phyloP scores from a whole-genome alignment of 169 alveolate species.

The Ichthyophthirius multifiliis region DNA sequence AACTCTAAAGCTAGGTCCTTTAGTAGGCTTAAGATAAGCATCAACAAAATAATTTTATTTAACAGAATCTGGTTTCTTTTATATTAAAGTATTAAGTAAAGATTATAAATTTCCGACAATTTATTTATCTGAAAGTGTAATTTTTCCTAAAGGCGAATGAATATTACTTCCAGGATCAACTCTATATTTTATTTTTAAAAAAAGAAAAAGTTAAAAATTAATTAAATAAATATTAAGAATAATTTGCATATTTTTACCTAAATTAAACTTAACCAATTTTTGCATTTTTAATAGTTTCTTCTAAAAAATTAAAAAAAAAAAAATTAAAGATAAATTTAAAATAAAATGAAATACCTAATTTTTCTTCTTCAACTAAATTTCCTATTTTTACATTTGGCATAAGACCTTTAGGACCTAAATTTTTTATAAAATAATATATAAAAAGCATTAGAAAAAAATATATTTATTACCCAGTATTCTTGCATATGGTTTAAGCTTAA shows the following conservation, averaged over 20 bases:
- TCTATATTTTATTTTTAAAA: neutral
- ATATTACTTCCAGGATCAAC: conserved; percentile 10
- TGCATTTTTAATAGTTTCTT: neutral
- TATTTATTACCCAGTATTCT: neutral
- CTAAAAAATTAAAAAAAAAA: neutral
- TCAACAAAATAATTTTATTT: neutral
- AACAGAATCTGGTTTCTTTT: neutral
- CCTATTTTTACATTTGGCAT: neutral
- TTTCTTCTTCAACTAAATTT: neutral
- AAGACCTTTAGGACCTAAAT: conserved; percentile 8
- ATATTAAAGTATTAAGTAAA: neutral
- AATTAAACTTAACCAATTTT: neutral
- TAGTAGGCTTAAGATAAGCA: neutral
- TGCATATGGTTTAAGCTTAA: neutral
- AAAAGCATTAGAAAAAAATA: neutral
- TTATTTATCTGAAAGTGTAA: neutral
- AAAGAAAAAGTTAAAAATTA: no score
- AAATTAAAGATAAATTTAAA: neutral
- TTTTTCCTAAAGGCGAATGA: conserved; percentile 1
- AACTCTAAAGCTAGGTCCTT: conserved; percentile 11
- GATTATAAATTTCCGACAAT: neutral
- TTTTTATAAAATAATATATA: no score
- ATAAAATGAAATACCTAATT: neutral
- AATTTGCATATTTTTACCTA: neutral
- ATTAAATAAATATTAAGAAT: neutral